A percentile compares a stretch with the other conserved stretches of the same genome.
phyloP scores from a whole-genome alignment of 768 basidiomycete species.

The Butyriboletus loyo region DNA sequence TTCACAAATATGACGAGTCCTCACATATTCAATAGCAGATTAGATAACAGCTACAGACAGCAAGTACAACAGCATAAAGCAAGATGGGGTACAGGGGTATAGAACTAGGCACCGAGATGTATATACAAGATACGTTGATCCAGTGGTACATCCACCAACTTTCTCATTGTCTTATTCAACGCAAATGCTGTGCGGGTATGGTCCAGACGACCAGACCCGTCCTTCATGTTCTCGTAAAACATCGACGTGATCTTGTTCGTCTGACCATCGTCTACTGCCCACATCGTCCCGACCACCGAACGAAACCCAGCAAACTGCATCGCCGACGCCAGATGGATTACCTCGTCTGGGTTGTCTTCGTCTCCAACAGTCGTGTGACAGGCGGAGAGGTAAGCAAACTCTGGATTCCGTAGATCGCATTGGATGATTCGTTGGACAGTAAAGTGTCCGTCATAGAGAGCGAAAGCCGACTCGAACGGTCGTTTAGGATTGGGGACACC shows the following conservation, averaged over 20 bases:
- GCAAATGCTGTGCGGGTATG: slow-evolving; percentile 6
- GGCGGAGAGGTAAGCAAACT: slow-evolving; percentile 14
- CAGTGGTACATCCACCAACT: background rate
- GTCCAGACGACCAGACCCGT: slow-evolving; percentile 1
- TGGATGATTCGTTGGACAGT: no score
- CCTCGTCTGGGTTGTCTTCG: no score
- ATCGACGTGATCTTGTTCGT: background rate
- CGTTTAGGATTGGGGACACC: no score
- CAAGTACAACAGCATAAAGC: no score
- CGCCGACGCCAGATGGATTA: slow-evolving; percentile 7
- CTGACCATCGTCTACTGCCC: slow-evolving; percentile 5
- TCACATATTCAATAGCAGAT: no score
- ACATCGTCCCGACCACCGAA: slow-evolving; percentile 7
- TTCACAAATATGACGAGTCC: no score
- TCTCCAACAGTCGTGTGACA: slow-evolving; percentile 22
- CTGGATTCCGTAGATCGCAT: no score
- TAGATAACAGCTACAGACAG: no score
- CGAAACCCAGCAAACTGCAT: background rate
- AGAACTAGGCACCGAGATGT: no score
- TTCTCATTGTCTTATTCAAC: slow-evolving; percentile 6
- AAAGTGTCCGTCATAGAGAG: no score
- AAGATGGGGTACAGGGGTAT: no score
- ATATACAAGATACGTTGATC: slow-evolving; percentile 3
- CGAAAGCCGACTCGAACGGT: no score
- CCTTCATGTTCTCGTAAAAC: slow-evolving; percentile 11